Base-by-base conservation (phyloP, 2,329 filamentous ascomycete species). In the Venturiaceae sp. region DNA sequence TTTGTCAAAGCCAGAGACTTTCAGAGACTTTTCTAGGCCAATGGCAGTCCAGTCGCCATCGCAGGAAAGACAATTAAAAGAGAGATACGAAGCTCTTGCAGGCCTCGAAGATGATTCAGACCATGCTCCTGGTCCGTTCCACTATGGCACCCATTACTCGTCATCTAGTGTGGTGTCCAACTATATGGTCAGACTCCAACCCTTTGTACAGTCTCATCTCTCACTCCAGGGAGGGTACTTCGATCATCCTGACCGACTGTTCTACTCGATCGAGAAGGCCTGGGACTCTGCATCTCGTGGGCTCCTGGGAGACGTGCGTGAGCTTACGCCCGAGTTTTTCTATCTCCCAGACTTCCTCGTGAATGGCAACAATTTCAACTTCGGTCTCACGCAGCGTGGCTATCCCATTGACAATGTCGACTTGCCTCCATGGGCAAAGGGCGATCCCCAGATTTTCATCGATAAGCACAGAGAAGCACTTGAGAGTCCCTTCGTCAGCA, bases 141-240 rank as follows among this genome's bases (percentile, higher is more conserved):
- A 99, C 69, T 99, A 97, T 65, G 94, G 94, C 19, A 99, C 95
- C 0, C 95, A 99, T 70, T 99, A 99, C 71, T 97, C 94, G 1
- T 97, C 94, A 2, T 94, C 94, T 7, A 99, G 97, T 94, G 96
- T 96, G 60, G 94, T 99, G 6, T 91, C 91, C 13, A 96, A 92
- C 0, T 99, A 96, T 67, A 80, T 99, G 41, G 96, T 99, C 66
- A 87, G 94, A 19, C 79, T 99, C 16, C 92, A 96, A 55, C 94
- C 94, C 0, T 99, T 97, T 69, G 92, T 96, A 26, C 90, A 97
- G 65, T 96, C 94, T 0, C 97, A 95, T 68, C 83, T 97, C 21
- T 77, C 97, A 8, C 81, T 99, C 1, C 94, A 99, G 71, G 94
- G 94, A n/a, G 92, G 92, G 5, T 90, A 83, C 39, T 99, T 97